Conservation (phyloP, 495 filamentous ascomycete species). For the Cercophora scortea region DNA sequence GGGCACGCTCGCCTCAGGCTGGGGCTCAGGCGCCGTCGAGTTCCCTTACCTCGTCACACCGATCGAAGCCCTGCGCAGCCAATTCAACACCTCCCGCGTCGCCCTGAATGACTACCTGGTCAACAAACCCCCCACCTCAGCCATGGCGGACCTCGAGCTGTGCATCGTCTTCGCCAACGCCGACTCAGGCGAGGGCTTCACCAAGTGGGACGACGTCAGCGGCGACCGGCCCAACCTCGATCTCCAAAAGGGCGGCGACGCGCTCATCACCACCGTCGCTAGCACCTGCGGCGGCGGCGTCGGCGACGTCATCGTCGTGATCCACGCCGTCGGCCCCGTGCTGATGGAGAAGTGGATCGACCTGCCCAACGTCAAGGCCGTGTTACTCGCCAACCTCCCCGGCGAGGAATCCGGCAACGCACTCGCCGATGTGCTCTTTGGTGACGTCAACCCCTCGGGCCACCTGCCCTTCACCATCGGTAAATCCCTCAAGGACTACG, state of each 20-base stretch:
- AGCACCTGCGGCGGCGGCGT: conserved; percentile 55
- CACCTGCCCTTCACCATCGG: conserved; percentile 87
- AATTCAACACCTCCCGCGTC: conserved; percentile 53
- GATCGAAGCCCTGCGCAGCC: conserved; percentile 51
- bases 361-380: conserved; percentile 66
- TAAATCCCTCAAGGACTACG: conserved; percentile 73
- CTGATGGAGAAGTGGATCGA: conserved; percentile 81
- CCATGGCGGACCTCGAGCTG: conserved; percentile 40
- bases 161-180: conserved; percentile 60
- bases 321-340: conserved; percentile 90
- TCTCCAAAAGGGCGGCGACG: conserved; percentile 70
- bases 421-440: conserved; percentile 76
- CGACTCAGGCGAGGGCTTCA: conserved; percentile 59
- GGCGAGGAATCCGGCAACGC: conserved; percentile 88
- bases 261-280: conserved; percentile 64
- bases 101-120: conserved; percentile 51
- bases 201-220: conserved; percentile 51
- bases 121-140: conserved; percentile 36
- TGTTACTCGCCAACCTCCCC: conserved; percentile 81
- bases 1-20: conserved; percentile 77
- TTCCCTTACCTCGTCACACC: conserved; percentile 77
- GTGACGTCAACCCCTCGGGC: conserved; percentile 77
- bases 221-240: conserved; percentile 81
- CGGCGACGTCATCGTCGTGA: conserved; percentile 68
- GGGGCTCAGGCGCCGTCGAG: conserved; percentile 85